Evolutionary conservation across 305 asterid genomes (phyloP), one percentile per base, ranked within the genome.

Genomic region (Lippia alba): DNA sequence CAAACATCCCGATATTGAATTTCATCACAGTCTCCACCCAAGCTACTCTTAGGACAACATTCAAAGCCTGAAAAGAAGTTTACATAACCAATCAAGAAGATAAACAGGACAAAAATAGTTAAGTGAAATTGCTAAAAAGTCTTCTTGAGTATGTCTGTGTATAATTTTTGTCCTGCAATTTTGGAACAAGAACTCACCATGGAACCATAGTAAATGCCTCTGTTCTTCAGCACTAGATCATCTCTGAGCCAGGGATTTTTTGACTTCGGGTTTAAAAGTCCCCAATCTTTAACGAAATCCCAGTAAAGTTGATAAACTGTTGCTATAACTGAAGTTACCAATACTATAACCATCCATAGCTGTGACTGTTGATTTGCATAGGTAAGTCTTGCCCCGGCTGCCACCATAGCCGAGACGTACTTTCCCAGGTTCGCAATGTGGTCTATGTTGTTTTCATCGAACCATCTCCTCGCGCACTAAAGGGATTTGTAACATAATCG

Each of bases 251-350:
- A 85, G 0, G 75, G 80, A 61, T 94, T 94, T 40, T 72, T 90
- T 6, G 97, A 90, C 30, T 84, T 83, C 0, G 82, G 78, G 66
- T 87, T 69, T 51, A 94, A 56, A 72, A 94, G 75, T 66, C 99
- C 99, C 99, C 99, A 94, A 45, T 94, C 99, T 74, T 90, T 91
- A 12, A 91, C 94, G 24, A 90, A 94, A 77, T 94, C 98, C 99
- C 99, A 94, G 64, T 94, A 94, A 76, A 94, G 18, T 48, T 94
- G 99, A 74, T 94, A 94, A 56, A 86, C 67, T 3, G 98, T 94
- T 46, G 98, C 99, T 5, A 83, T 56, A 0, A 82, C 24, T 32
- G 99, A 94, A 40, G 99, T 94, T 67, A 86, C 85, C 75, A 92
- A 19, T 10, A 90, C 99, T 0, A 86, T 67, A 18, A 60, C 74